Base-by-base conservation (phyloP, 257 asterid species). In the Ajuga chamaepitys region DNA sequence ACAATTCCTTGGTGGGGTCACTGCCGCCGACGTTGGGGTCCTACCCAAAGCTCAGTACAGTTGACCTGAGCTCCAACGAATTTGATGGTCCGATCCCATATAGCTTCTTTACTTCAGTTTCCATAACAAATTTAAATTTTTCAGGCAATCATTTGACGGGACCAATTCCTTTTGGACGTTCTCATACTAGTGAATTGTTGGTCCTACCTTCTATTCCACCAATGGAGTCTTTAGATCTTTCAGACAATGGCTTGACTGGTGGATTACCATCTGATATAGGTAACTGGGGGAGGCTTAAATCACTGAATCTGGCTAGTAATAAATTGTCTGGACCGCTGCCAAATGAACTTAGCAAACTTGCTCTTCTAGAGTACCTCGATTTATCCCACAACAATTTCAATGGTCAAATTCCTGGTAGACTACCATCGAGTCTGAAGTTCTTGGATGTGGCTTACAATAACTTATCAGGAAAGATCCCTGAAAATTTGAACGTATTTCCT, bases 141-240 rank as follows among this genome's bases (percentile, higher is more conserved):
- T 88, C 96, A 8, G 78, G 88, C 65, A 91, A 91, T 75, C 81
- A 65, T 59, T 82, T 91, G 75, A 75, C 78, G 25, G 97, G 96
- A 63, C 58, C 78, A 45, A 81, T 91, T 74, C 96, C 96, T 68
- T 80, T 88, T 58, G 81, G 73, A 66, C 83, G 83, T 66, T 63
- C 93, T 22, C 84, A 72, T 66, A 46, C 86, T 9, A 76, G 75
- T 28, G 96, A 82, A 71, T 69, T 91, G 58, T 72, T 91, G 76
- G 78, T 81, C 66, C 82, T 82, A 41, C 81, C 88, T 41, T 71
- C 96, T 65, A 74, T 76, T 69, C 91, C 84, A 35, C 85, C 73
- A 7, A 67, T 88, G 78, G 93, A 91, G 78, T 84, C 79, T 62
- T 81, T 91, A 32, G 97, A 91, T 85, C 88, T 91, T 72, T 91